Evolutionary conservation across 169 alveolate species (phyloP), one percentile per base, ranked within the genome.

Genomic region (Plasmodium yoelii): DNA sequence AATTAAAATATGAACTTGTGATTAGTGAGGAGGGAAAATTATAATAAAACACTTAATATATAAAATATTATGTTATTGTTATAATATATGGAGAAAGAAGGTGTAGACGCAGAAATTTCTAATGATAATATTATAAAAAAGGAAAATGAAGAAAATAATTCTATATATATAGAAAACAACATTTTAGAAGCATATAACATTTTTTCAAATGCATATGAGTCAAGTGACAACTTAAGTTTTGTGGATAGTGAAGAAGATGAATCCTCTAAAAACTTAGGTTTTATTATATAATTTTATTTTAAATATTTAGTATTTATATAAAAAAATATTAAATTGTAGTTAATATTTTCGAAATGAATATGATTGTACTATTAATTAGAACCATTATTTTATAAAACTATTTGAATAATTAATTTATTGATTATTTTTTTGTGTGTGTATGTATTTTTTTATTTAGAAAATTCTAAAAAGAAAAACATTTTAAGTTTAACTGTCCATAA

Each of bases 201-300:
- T 69, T 84, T 84, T 68, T 67, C 87, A 24, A 84, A 69, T 44
- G 91, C 39, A 12, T 84, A 84, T 63, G 44, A 46, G 5, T 84
- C 86, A 24, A 84, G 91, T 61, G 91, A 84, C 68, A 59, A 84
- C 86, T 71, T 69, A 1, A 69, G 73, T 19, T 84, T 56, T 84
- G 86, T 84, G 15, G 91, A 84, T 69, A 84, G 91, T 24, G 91
- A 84, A 71, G 91, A 84, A 44, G 86, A 69, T 39, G 46, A 28
- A 15, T 84, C 91, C n/a, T 68, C 84, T 44, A 69, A 69, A 84
- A 69, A 84, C 70, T 84, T 69, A 84, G 91, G 91, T 84, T 24
- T 71, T 12, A 9, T 42, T 49, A 55, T 42, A 68, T 46, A 18
- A 18, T 46, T 68, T 68, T 55, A n/a, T 34, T 34, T 34, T 34